Percentiles rank a stretch among this genome's conserved stretches.
Evolutionary conservation across 306 rosid genomes (phyloP).

Genomic region (Castanospermum australe): DNA sequence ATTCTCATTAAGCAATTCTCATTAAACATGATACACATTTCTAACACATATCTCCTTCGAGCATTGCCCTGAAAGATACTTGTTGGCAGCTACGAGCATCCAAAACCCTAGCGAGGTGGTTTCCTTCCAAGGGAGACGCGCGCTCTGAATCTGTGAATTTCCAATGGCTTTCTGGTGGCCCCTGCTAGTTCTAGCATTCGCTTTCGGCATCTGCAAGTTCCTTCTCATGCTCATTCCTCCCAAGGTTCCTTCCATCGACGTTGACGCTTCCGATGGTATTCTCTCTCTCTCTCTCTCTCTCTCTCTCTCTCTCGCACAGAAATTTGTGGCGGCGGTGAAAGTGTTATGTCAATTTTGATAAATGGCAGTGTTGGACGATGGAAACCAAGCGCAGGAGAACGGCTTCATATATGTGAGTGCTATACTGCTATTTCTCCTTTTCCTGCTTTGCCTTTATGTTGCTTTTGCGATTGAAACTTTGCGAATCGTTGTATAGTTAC

Average conservation of each 20-base stretch:
- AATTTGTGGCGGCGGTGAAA: neutral
- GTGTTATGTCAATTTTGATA: slow-evolving; percentile 25
- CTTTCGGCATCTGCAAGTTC: slow-evolving; percentile 79
- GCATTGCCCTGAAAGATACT: neutral
- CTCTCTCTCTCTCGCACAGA: neutral
- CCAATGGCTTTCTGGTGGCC: slow-evolving; percentile 92
- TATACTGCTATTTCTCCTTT: neutral
- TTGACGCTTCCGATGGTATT: slow-evolving; percentile 87
- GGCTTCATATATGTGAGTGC: slow-evolving; percentile 80
- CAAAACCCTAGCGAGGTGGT: slow-evolving; percentile 28
- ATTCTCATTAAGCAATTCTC: no score
- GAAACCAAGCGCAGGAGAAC: slow-evolving; percentile 75
- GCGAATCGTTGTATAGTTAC: neutral
- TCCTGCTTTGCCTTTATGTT: neutral
- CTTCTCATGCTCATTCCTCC: slow-evolving; percentile 91
- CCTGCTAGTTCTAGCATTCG: slow-evolving; percentile 64
- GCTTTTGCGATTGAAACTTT: slow-evolving; percentile 3
- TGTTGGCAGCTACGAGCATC: slow-evolving; percentile 4
- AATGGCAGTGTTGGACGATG: slow-evolving; percentile 81
- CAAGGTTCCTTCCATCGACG: slow-evolving; percentile 86
- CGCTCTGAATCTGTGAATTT: slow-evolving; percentile 26
- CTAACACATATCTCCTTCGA: slow-evolving; percentile 8
- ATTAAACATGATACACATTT: no score
- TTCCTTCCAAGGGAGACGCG: neutral
- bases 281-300: neutral